Evolutionary conservation across 805 yeast genomes (phyloP), one percentile per base, ranked within the genome.

Genomic region (Blastobotrys chiropterorum): DNA sequence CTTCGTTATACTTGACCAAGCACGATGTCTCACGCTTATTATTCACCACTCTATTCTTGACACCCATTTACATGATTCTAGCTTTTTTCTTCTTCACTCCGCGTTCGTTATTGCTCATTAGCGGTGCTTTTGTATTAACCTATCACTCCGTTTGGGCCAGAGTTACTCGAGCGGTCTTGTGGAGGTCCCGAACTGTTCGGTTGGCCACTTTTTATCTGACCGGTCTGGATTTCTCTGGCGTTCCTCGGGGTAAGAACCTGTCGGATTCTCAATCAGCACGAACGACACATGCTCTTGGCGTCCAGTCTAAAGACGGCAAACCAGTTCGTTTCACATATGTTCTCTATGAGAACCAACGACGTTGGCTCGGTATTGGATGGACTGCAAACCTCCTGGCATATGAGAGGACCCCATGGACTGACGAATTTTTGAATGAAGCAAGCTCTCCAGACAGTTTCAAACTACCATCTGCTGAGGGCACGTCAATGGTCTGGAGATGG

Each of bases 361-460:
- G 95, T 62, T 92, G 99, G 99, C 75, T 92, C 40, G 98, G 97
- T 13, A 87, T 92, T 60, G 99, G 99, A 11, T 92, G 99, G 99
- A 92, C 98, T 0, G 76, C 95, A 14, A 90, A 90, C 63, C 75
- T 94, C 65, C 75, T 94, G 56, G 84, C 95, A 47, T 92, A 92
- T 65, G 99, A 92, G 70, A 79, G 99, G 64, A 83, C 96, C 0
- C 85, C 98, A 2, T 92, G 98, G 97, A 90, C 98, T 0, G 99
- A 92, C 66, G 97, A 90, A 67, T 90, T 90, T 63, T 73, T 90
- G 56, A 92, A 90, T 67, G 96, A 90, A 65, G 79, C 88, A 1
- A 81, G 85, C 3, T 74, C 90, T 6, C 83, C 90, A 16, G 94
- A 85, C 3, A 70, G 76, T 16, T 92, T 92, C 68, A 81, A 82